Evolutionary conservation across 805 yeast genomes (phyloP).

Genomic region (Lachancea mirantina): DNA sequence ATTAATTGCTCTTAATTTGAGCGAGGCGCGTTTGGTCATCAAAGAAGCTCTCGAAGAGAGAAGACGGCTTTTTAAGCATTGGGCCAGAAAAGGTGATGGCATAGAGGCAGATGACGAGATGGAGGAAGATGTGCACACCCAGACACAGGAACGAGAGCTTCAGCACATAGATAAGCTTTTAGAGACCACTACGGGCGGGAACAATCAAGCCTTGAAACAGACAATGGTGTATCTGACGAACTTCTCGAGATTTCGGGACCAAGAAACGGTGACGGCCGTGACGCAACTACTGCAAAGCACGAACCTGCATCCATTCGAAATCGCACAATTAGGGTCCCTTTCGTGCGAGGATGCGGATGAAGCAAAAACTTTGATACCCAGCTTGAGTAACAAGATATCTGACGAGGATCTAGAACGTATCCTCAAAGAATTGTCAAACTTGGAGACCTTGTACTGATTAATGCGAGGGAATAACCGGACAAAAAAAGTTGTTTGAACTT

Average conservation of each 20-base stretch:
- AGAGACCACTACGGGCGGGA: constrained; percentile 47
- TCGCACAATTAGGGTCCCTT: constrained; percentile 81
- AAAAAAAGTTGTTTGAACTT: constrained; percentile 1
- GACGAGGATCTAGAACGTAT: constrained; percentile 84
- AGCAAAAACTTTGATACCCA: constrained; percentile 89
- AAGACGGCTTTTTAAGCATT: constrained; percentile 44
- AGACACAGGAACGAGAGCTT: constrained; percentile 39
- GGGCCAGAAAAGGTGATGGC: constrained; percentile 8
- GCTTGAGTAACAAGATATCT: constrained; percentile 70
- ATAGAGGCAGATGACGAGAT: constrained; percentile 26
- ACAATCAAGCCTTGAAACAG: constrained; percentile 83
- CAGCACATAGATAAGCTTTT: constrained; percentile 27
- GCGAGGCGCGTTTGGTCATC: constrained; percentile 84
- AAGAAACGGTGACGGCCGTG: constrained; percentile 88
- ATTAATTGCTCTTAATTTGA: constrained; percentile 75
- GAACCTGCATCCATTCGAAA: constrained; percentile 88
- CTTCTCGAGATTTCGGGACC: constrained; percentile 86
- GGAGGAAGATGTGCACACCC: constrained; percentile 37
- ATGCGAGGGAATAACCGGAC: too few species aligned
- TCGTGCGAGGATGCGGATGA: constrained; percentile 96
- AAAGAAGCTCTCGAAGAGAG: constrained; percentile 84
- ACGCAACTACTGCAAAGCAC: constrained; percentile 72
- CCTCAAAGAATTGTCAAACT: constrained; percentile 74
- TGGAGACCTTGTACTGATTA: constrained; percentile 39
- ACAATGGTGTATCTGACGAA: constrained; percentile 79